Base-by-base conservation (phyloP, 1,284 basidiomycete genomes). In the Ustilago loliicola region DNA sequence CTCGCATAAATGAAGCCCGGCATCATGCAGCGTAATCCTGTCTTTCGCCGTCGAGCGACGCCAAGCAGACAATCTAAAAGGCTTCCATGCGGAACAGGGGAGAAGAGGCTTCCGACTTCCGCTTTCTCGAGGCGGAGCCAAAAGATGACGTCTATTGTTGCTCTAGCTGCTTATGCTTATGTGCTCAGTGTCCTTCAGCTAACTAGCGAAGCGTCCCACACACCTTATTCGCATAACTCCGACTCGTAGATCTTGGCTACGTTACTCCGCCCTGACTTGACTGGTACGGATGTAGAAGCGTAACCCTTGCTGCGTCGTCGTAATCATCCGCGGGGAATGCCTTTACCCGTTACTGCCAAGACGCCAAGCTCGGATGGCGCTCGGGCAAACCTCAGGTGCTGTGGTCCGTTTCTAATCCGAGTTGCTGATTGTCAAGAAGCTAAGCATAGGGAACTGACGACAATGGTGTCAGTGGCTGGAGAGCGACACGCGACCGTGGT, bases 351-450 rank as follows among this genome's bases (percentile, higher is more conserved):
- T 1, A 13, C n/a, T 47, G 45, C 45, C 45, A 47, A 47, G 48
- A 50, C 27, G 48, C 48, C 48, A 50, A 50, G 48, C 25, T 50
- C 48, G 48, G 48, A n/a, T 8, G 48, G n/a, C 25, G 48, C 25
- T 29, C 48, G 25, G 48, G 8, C 6, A 50, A 50, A 25, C 25
- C 48, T 50, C n/a, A 29, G 13, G 13, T 45, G 15, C n/a, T n/a
- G n/a, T n/a, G n/a, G n/a, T n/a, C n/a, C 36, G 13, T 11, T 15
- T 15, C 36, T 38, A 15, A 8, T 8, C 36, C 17, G 3, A 38
- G 13, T 11, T 10, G 36, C 15, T 29, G 25, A 7, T 50, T 50
- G 17, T 13, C n/a, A 21, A 2, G 7, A 19, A 13, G 27, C 48
- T 29, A 8, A 23, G 45, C 23, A 19, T 11, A 15, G 23, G 23